Percentiles rank a stretch among this genome's conserved stretches.
These are phyloP conservation scores for Intubia oerlemansii DNA, from an alignment of 2,329 filamentous ascomycete species.

Conservation along the genomic window DNA sequence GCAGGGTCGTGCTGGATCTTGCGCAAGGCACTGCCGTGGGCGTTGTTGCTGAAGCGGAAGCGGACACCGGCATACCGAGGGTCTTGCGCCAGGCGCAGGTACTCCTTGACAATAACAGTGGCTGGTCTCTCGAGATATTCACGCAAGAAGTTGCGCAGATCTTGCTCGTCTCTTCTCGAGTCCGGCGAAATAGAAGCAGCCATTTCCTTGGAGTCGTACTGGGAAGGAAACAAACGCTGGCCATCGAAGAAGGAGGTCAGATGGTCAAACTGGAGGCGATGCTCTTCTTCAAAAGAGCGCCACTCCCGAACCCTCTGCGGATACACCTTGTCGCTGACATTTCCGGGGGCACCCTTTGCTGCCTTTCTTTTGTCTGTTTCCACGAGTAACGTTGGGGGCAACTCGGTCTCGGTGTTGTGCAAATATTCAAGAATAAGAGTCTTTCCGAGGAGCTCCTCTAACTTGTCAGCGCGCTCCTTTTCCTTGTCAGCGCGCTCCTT, in stretches of 20 bases:
- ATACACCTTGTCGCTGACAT: neutral
- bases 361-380: neutral
- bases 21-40: too few species aligned
- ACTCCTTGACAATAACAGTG: neutral
- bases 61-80: neutral
- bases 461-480: too few species aligned
- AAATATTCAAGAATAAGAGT: neutral
- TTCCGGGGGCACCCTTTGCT: neutral
- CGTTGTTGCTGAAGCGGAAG: neutral
- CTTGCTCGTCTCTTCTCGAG: neutral
- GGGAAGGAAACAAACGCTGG: neutral
- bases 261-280: neutral
- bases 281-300: neutral
- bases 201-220: neutral
- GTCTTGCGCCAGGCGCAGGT: neutral
- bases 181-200: neutral
- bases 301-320: neutral
- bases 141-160: neutral
- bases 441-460: neutral
- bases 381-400: neutral
- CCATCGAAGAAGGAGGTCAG: neutral
- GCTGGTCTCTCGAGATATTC: neutral
- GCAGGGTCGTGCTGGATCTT: too few species aligned
- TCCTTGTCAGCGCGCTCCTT: neutral
- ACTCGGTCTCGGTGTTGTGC: neutral